Percentiles rank a stretch among this genome's conserved stretches.
Conservation (phyloP, 805 yeast species). For the Metschnikowia kofuensis region DNA sequence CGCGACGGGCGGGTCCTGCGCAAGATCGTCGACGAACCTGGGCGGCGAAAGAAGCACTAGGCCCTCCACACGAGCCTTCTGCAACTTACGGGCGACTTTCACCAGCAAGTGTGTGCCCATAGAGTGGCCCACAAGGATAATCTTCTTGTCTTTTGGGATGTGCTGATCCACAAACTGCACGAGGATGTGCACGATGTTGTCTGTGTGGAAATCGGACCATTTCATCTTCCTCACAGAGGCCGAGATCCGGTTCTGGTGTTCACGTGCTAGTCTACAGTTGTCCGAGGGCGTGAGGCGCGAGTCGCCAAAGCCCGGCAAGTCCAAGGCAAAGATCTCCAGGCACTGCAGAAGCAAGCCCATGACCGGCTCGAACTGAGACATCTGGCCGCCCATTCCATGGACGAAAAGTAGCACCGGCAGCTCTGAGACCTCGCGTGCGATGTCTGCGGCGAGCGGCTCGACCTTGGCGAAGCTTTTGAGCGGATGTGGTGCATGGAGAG, state of each 20-base stretch:
- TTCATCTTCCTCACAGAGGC: constrained; percentile 27
- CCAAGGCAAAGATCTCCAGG: constrained; percentile 65
- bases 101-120: constrained; percentile 63
- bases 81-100: constrained; percentile 41
- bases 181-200: constrained; percentile 39
- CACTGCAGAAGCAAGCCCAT: constrained; percentile 61
- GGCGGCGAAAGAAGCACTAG: constrained; percentile 53
- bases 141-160: constrained; percentile 39
- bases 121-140: constrained; percentile 65
- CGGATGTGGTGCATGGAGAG: constrained; percentile 52
- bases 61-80: constrained; percentile 42
- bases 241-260: constrained; percentile 33
- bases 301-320: constrained; percentile 87
- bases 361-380: constrained; percentile 78
- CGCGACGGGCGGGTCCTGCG: too few species aligned
- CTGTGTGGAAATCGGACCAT: constrained; percentile 42
- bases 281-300: constrained; percentile 25
- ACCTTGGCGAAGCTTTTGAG: constrained; percentile 23
- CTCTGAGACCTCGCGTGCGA: constrained; percentile 37
- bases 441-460: constrained; percentile 17
- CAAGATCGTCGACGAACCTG: neutral
- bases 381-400: constrained; percentile 91
- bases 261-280: constrained; percentile 20
- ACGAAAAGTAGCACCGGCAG: constrained; percentile 64
- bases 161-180: constrained; percentile 34